Base-by-base conservation (phyloP, 2,329 filamentous ascomycete species). In the Penicillium sp. region DNA sequence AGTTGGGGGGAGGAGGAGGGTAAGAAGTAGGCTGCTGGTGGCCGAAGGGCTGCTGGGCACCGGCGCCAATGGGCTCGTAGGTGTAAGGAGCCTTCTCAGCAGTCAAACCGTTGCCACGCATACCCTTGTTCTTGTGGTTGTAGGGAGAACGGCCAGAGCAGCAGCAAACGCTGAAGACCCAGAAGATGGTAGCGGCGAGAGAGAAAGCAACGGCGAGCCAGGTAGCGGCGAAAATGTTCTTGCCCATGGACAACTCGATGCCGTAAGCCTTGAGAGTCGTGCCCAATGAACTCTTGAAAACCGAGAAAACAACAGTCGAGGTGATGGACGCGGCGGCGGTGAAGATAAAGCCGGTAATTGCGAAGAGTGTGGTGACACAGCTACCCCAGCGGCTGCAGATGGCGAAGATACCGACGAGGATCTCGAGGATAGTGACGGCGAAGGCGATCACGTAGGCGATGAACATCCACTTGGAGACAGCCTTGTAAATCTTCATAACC, bases 101-200 rank as follows among this genome's bases (percentile, higher is more conserved):
- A 39, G 75, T 75, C 55, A 83, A 61, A 47, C 77, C 76, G 10
- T 75, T 66, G n/a, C 70, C 68, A 51, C 69, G 68, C 19, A 41
- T 41, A 33, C 63, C 59, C 45, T 70, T 66, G 60, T 79, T 77
- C 52, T 70, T 71, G 59, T 72, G 77, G 68, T 77, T 72, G 52
- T 79, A 79, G 27, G 79, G 77, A 53, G 77, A 81, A 66, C 82
- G 80, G 47, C 91, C 90, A 66, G 84, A 86, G 82, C 93, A 96
- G 86, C 93, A 98, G 88, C 93, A 98, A 69, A 90, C 84, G 75
- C 87, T 91, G 74, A 96, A 86, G 70, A 93, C 79, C 93, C 95
- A 98, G 88, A 98, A 97, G 71, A 96, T 77, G 62, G 85, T 86
- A 8, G 89, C 88, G 43, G 75, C 90, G 33, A 95, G 72, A 60